phyloP scores from a whole-genome alignment of 176 grass and related monocot genomes.

The Lolium perenne region DNA sequence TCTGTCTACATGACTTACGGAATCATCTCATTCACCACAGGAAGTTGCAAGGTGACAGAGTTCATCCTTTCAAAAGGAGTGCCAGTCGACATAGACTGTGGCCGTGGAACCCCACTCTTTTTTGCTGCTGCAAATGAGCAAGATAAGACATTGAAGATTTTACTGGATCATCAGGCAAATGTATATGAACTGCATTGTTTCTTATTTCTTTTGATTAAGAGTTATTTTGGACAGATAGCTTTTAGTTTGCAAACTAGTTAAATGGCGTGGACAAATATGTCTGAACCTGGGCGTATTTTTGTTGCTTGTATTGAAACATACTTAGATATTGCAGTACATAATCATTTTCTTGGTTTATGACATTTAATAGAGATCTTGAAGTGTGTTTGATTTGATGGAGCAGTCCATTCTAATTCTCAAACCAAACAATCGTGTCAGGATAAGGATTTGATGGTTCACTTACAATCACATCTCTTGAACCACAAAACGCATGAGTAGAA shows the following conservation, averaged over 20 bases:
- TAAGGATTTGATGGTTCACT: neutral
- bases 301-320: constrained; percentile 5
- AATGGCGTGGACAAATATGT: no score
- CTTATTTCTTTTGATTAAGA: neutral
- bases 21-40: constrained; percentile 17
- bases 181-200: constrained; percentile 6
- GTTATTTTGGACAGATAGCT: neutral
- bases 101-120: constrained; percentile 37
- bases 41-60: constrained; percentile 39
- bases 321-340: neutral
- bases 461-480: neutral
- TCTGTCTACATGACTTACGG: neutral
- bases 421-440: neutral
- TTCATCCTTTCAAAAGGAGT: constrained; percentile 40
- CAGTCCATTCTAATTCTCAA: neutral
- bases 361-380: neutral
- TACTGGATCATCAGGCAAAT: constrained; percentile 46
- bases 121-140: constrained; percentile 24
- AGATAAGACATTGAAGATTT: constrained; percentile 44
- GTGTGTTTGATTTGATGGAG: neutral
- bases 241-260: neutral
- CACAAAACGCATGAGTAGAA: neutral
- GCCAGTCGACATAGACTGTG: constrained; percentile 40
- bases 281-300: neutral
- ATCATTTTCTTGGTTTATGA: neutral